A percentile compares a stretch with the other conserved stretches of the same genome.
Evolutionary conservation across 2,329 filamentous ascomycete species (phyloP).

Genomic region (Claviceps sp.): DNA sequence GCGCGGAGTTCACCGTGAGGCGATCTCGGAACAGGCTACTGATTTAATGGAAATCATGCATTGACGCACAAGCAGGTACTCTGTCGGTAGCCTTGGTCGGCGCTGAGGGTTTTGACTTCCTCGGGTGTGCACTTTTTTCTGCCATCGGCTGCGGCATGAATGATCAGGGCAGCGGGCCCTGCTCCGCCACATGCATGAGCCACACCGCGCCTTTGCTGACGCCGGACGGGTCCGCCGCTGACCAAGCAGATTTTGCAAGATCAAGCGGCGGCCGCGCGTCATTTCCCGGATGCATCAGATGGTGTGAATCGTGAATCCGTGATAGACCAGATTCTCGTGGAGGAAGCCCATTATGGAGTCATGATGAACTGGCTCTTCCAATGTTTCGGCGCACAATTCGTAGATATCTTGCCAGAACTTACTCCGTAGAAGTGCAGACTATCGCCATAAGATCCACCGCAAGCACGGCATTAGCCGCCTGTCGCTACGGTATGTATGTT

Average conservation of each 20-base stretch:
- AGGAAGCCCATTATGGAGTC: not conserved
- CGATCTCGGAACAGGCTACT: constrained; percentile 12
- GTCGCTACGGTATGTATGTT: not conserved
- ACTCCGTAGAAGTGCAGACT: not conserved
- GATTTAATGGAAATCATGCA: not conserved
- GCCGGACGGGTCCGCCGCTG: too few species aligned
- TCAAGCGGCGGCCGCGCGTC: too few species aligned
- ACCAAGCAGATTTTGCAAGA: too few species aligned
- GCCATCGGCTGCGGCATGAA: too few species aligned
- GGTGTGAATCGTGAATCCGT: too few species aligned
- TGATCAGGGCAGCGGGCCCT: not conserved
- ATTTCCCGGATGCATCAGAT: not conserved
- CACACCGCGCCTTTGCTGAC: too few species aligned
- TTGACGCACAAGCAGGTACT: constrained; percentile 27
- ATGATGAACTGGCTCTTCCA: not conserved
- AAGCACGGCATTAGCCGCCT: not conserved
- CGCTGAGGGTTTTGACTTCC: constrained; percentile 24
- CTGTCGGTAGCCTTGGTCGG: constrained; percentile 7
- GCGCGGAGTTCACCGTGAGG: constrained; percentile 6
- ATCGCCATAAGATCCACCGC: not conserved
- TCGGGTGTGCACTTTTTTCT: not conserved
- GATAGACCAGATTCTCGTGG: not conserved
- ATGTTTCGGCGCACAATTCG: not conserved
- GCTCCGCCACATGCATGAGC: not conserved
- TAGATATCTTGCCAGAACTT: not conserved